A percentile compares a stretch with the other conserved stretches of the same genome.
These are phyloP conservation scores for Polygonum aviculare DNA, from an alignment of 148 eudicot species.

Conservation along the genomic window DNA sequence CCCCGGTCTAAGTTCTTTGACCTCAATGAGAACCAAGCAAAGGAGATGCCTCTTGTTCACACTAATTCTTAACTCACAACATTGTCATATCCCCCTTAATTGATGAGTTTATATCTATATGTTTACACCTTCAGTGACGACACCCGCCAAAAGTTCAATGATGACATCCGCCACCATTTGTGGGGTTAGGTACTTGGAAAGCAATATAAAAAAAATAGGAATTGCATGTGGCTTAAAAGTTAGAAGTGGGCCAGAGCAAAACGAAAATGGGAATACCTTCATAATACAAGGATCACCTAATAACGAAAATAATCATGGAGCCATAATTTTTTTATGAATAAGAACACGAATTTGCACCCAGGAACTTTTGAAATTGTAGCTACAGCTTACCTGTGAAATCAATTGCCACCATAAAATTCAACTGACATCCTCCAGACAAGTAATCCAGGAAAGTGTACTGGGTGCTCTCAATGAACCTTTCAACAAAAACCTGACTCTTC, in stretches of 20 bases:
- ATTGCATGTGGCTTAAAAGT: not conserved
- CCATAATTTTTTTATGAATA: not conserved
- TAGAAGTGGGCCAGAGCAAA: not conserved
- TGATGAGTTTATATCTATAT: not conserved
- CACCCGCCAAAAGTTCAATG: too few relatives aligned
- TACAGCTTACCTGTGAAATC: slow-evolving; percentile 80
- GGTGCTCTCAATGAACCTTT: slow-evolving; percentile 60
- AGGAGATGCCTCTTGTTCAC: not conserved
- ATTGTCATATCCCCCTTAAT: not conserved
- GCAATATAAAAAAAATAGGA: not conserved
- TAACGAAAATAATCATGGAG: not conserved
- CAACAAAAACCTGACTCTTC: slow-evolving; percentile 82
- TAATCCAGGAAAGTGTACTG: slow-evolving; percentile 86
- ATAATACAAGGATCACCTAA: not conserved
- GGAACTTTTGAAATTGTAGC: not conserved
- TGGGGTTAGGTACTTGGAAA: not conserved
- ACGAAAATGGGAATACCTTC: not conserved
- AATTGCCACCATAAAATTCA: slow-evolving; percentile 97
- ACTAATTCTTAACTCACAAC: not conserved
- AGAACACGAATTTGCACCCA: not conserved
- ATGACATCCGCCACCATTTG: too few relatives aligned
- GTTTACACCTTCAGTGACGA: too few relatives aligned
- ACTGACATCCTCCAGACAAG: slow-evolving; percentile 72
- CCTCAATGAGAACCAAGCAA: not conserved
- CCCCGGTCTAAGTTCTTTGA: not conserved